Conservation (phyloP, 768 basidiomycete species). For the Rhodotorula toruloides region DNA sequence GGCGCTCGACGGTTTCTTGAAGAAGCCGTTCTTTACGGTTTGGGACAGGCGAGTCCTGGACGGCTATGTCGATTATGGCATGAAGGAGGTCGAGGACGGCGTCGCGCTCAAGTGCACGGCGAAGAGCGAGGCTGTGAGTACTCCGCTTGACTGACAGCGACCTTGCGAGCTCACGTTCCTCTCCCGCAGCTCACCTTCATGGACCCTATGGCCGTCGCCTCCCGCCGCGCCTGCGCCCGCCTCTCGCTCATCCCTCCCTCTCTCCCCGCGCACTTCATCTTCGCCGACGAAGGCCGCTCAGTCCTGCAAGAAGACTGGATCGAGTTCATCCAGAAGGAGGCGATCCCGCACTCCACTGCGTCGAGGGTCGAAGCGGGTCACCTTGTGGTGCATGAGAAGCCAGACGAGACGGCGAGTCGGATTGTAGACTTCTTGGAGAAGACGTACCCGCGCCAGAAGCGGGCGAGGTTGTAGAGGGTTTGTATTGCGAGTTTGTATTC, state of each 20-base stretch:
- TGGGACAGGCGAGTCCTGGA: constrained; percentile 38
- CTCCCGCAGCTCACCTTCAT: constrained; percentile 34
- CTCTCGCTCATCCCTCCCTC: constrained; percentile 24
- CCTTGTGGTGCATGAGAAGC: constrained; percentile 41
- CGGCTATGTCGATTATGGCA: constrained; percentile 32
- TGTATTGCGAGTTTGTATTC: neutral
- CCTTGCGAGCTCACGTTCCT: too few species aligned
- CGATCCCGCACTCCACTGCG: constrained; percentile 28
- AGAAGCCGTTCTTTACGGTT: constrained; percentile 60
- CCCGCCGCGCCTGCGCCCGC: constrained; percentile 30
- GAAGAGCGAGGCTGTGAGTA: constrained; percentile 37
- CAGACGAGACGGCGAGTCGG: constrained; percentile 28
- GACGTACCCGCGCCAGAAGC: neutral
- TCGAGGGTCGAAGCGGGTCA: constrained; percentile 35
- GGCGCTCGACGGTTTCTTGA: constrained; percentile 55
- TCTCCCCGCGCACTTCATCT: constrained; percentile 37
- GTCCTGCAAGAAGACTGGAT: constrained; percentile 27
- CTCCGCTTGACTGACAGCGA: neutral
- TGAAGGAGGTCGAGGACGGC: constrained; percentile 18
- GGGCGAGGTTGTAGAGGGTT: constrained; percentile 5
- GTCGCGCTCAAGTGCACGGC: constrained; percentile 37
- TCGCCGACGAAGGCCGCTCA: constrained; percentile 34
- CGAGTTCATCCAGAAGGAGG: neutral
- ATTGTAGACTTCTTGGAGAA: constrained; percentile 23
- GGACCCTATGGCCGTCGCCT: constrained; percentile 32